A percentile compares a stretch with the other conserved stretches of the same genome.
phyloP scores from a whole-genome alignment of 768 basidiomycete species.

The Holtermannia corniformis region DNA sequence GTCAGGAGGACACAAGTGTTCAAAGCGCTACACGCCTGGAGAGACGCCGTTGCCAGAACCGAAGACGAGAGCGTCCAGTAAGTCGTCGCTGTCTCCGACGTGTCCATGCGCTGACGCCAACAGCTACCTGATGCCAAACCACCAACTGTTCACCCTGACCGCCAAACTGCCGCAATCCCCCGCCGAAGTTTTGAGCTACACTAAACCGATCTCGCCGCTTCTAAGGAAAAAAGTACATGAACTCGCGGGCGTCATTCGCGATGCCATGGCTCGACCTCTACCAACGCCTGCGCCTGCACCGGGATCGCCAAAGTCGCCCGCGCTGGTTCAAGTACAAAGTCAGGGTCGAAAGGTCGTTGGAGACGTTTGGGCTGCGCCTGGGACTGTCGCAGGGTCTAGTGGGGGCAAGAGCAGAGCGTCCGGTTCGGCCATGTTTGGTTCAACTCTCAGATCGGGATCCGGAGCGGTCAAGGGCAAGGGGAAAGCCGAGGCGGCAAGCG shows the following conservation, averaged over 20 bases:
- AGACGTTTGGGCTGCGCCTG: slow-evolving; percentile 10
- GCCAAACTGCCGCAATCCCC: slow-evolving; percentile 55
- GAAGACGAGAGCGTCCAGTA: slow-evolving; percentile 81
- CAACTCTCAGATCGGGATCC: slow-evolving; percentile 13
- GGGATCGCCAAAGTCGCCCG: not conserved
- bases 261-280: slow-evolving; percentile 26
- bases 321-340: slow-evolving; percentile 3
- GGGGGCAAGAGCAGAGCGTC: slow-evolving; percentile 20
- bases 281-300: not conserved
- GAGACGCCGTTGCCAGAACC: slow-evolving; percentile 64
- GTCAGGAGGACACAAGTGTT: slow-evolving; percentile 57
- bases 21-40: slow-evolving; percentile 66
- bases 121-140: slow-evolving; percentile 68
- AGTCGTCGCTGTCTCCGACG: slow-evolving; percentile 22
- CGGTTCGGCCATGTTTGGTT: slow-evolving; percentile 27
- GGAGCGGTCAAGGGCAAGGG: too few species aligned
- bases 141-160: slow-evolving; percentile 47
- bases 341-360: slow-evolving; percentile 23
- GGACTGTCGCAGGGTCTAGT: not conserved
- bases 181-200: slow-evolving; percentile 53
- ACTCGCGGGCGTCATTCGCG: slow-evolving; percentile 54
- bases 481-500: slow-evolving; percentile 2
- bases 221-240: slow-evolving; percentile 57
- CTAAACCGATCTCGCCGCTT: slow-evolving; percentile 56
- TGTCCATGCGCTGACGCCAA: not conserved